Evolutionary conservation across 768 basidiomycete species (phyloP).

Genomic region (Leccinum variicolor): DNA sequence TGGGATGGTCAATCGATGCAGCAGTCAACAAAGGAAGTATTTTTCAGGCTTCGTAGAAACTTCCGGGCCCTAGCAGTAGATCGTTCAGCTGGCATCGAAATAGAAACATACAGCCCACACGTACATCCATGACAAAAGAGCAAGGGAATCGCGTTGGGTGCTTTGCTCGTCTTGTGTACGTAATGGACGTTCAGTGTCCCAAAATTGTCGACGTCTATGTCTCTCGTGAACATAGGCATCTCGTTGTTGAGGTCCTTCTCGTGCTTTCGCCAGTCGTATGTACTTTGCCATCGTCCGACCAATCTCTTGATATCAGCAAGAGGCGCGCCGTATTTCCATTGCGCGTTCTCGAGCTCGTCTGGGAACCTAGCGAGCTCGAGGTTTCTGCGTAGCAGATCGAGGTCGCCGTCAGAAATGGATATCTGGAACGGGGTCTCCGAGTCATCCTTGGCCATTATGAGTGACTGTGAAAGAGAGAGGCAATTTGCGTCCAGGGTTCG

Average conservation of each 20-base stretch:
- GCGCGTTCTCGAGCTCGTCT: constrained; percentile 52
- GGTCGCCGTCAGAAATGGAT: constrained; percentile 38
- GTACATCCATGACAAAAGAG: constrained; percentile 62
- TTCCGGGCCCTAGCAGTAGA: constrained; percentile 48
- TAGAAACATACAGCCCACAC: constrained; percentile 6
- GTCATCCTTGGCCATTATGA: too few relatives aligned
- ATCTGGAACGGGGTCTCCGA: constrained; percentile 44
- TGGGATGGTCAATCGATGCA: constrained; percentile 41
- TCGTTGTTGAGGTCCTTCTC: constrained; percentile 49
- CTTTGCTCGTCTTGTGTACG: constrained; percentile 49
- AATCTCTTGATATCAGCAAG: constrained; percentile 48
- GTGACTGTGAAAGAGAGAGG: background rate
- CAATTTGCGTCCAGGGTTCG: too few relatives aligned
- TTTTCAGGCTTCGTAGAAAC: constrained; percentile 48
- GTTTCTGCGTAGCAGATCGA: constrained; percentile 42
- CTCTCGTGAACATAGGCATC: constrained; percentile 53
- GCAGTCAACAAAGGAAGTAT: constrained; percentile 51
- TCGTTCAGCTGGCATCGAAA: background rate
- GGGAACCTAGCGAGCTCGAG: constrained; percentile 49
- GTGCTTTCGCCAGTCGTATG: constrained; percentile 54
- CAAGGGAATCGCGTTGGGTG: constrained; percentile 49
- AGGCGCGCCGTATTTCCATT: constrained; percentile 51
- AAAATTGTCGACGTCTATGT: constrained; percentile 46
- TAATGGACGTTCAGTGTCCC: constrained; percentile 55
- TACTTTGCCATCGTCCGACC: constrained; percentile 46